phyloP scores from a whole-genome alignment of 2,329 filamentous ascomycete species.

The Cryphonectria radicalis region DNA sequence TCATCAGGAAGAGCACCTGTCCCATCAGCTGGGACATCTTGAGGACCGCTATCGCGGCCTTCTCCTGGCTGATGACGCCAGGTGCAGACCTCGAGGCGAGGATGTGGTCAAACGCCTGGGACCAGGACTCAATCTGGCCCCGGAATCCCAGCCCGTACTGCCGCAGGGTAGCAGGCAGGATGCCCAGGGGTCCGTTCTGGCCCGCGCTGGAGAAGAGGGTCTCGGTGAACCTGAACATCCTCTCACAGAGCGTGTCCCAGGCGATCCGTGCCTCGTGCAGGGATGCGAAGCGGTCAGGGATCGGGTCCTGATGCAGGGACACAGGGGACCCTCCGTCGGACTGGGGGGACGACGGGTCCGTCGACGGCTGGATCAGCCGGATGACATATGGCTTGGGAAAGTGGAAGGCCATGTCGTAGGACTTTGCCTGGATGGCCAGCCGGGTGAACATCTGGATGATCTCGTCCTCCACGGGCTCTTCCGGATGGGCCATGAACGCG shows the following conservation, averaged over 20 bases:
- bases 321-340: slow-evolving; percentile 50
- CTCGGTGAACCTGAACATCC: slow-evolving; percentile 63
- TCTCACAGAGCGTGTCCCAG: slow-evolving; percentile 61
- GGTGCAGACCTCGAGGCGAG: slow-evolving; percentile 54
- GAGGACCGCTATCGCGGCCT: slow-evolving; percentile 62
- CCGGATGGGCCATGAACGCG: slow-evolving; percentile 44
- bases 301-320: slow-evolving; percentile 42
- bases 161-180: slow-evolving; percentile 53
- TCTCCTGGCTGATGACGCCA: slow-evolving; percentile 57
- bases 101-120: slow-evolving; percentile 59
- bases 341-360: slow-evolving; percentile 45
- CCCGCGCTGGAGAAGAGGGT: slow-evolving; percentile 52
- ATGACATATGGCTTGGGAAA: slow-evolving; percentile 67
- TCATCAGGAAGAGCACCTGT: slow-evolving; percentile 61
- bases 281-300: slow-evolving; percentile 52
- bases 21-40: slow-evolving; percentile 67
- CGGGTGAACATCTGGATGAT: slow-evolving; percentile 67
- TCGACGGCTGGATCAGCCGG: slow-evolving; percentile 47
- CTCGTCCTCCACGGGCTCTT: slow-evolving; percentile 60
- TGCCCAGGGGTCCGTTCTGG: slow-evolving; percentile 55
- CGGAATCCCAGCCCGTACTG: slow-evolving; percentile 54
- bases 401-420: slow-evolving; percentile 71
- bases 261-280: slow-evolving; percentile 59
- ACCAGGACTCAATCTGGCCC: slow-evolving; percentile 58
- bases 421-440: slow-evolving; percentile 67